Conservation (phyloP, 805 yeast genomes). For the Suhomyces kilbournensis region DNA sequence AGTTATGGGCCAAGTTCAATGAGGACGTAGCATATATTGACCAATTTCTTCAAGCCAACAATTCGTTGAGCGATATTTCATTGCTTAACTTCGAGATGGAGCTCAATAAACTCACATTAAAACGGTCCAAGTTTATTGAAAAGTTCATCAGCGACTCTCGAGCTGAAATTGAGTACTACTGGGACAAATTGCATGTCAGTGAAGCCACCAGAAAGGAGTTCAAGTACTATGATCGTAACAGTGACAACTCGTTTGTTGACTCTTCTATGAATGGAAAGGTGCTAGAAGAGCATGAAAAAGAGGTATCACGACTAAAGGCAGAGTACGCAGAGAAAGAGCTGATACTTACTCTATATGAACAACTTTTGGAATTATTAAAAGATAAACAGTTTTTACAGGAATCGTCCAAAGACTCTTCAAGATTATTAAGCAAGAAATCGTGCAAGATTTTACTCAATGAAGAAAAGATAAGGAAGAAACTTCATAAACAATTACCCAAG, state of each 20-base stretch:
- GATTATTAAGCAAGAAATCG: conserved; percentile 71
- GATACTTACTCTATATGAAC: conserved; percentile 53
- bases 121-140: conserved; percentile 63
- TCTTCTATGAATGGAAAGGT: conserved; percentile 42
- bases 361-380: conserved; percentile 50
- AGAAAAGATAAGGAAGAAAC: conserved; percentile 67
- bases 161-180: conserved; percentile 53
- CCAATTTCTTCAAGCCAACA: conserved; percentile 44
- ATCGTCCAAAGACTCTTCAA: conserved; percentile 74
- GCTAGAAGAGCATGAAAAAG: conserved; percentile 61
- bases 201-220: conserved; percentile 47
- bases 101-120: conserved; percentile 51
- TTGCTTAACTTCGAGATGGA: conserved; percentile 55
- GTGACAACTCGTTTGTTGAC: conserved; percentile 10
- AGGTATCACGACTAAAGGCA: conserved; percentile 49
- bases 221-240: conserved; percentile 27
- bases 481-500: conserved; percentile 67
- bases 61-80: conserved; percentile 44
- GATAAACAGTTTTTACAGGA: conserved; percentile 65
- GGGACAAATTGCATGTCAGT: conserved; percentile 60
- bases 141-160: conserved; percentile 65
- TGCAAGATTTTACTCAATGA: conserved; percentile 78
- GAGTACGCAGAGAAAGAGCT: conserved; percentile 52
- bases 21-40: conserved; percentile 42
- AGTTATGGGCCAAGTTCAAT: conserved; percentile 56